These are phyloP conservation scores for Intubia oerlemansii DNA, from an alignment of 2,329 filamentous ascomycete species.

Conservation along the genomic window DNA sequence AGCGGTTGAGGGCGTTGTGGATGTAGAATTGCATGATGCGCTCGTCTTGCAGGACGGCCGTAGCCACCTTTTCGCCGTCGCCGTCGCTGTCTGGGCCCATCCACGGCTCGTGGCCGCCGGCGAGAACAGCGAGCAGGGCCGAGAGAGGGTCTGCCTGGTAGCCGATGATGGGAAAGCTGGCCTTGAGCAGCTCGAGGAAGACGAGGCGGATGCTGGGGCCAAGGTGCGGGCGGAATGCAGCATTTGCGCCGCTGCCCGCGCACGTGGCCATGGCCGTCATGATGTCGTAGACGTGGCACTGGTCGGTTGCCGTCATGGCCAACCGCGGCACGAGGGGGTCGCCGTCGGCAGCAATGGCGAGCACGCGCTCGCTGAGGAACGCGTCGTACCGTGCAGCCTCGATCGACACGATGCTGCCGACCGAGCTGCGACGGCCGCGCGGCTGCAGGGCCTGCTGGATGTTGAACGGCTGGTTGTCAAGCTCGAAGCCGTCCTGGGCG, in stretches of 20 bases:
- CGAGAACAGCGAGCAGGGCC: slow-evolving; percentile 42
- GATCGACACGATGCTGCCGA: slow-evolving; percentile 39
- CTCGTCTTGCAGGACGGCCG: slow-evolving; percentile 28
- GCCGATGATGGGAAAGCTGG: slow-evolving; percentile 42
- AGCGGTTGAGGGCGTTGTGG: slow-evolving; percentile 49
- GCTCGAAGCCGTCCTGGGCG: slow-evolving; percentile 33
- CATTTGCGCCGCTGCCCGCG: slow-evolving; percentile 22
- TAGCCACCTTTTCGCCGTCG: slow-evolving; percentile 16
- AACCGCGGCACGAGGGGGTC: slow-evolving; percentile 28
- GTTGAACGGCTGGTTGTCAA: slow-evolving; percentile 16
- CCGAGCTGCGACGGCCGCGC: slow-evolving; percentile 32
- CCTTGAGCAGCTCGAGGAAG: slow-evolving; percentile 50
- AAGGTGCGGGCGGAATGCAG: slow-evolving; percentile 30
- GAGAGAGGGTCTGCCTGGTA: slow-evolving; percentile 54
- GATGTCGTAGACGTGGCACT: slow-evolving; percentile 30
- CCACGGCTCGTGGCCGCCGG: slow-evolving; percentile 27
- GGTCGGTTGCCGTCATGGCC: slow-evolving; percentile 24
- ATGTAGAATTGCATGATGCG: slow-evolving; percentile 38
- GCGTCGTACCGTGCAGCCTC: slow-evolving; percentile 37
- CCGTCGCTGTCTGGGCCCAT: slow-evolving; percentile 32
- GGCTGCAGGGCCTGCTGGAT: slow-evolving; percentile 7
- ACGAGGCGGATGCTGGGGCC: slow-evolving; percentile 39
- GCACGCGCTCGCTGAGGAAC: slow-evolving; percentile 27
- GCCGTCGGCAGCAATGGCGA: slow-evolving; percentile 21
- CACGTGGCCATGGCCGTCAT: slow-evolving; percentile 26